phyloP scores from a whole-genome alignment of 2,329 filamentous ascomycete genomes.

The Claviceps pazoutovae region DNA sequence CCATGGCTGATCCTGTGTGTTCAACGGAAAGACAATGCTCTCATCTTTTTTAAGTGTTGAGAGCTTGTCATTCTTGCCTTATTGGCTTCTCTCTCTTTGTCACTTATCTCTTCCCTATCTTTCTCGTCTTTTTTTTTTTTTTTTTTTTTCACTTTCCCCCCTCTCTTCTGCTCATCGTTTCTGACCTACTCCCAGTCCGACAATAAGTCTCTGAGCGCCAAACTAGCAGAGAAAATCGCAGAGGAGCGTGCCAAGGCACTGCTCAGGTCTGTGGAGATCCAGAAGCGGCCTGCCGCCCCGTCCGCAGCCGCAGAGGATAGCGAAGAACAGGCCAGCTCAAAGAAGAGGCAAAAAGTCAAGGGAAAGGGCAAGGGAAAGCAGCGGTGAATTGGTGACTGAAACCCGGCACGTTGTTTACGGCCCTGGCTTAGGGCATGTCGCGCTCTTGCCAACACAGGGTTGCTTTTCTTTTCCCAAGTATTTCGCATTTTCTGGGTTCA shows the following conservation, averaged over 20 bases:
- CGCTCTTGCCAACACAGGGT: neutral
- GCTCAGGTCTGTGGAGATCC: constrained; percentile 30
- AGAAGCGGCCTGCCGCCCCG: constrained; percentile 27
- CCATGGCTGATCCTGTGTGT: too few relatives aligned
- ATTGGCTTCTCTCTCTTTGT: too few relatives aligned
- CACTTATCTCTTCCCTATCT: neutral
- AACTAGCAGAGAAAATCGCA: constrained; percentile 41
- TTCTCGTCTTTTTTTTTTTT: too few relatives aligned
- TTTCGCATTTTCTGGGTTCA: neutral
- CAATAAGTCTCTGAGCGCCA: constrained; percentile 36
- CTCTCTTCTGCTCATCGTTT: neutral
- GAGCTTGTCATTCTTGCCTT: too few relatives aligned
- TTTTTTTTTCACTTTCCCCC: neutral
- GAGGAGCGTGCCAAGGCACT: constrained; percentile 40
- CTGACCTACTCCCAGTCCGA: constrained; percentile 24
- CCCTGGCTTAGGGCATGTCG: neutral
- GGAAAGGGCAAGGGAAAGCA: constrained; percentile 14
- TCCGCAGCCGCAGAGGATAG: constrained; percentile 10
- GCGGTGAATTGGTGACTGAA: neutral
- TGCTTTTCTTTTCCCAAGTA: neutral
- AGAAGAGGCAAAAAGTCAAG: constrained; percentile 17
- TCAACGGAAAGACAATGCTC: too few relatives aligned
- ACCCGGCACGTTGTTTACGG: neutral
- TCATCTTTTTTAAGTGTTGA: too few relatives aligned
- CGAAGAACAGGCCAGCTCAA: constrained; percentile 15